Conservation (phyloP, 2,329 filamentous ascomycete genomes). For the Aureobasidium sp. region DNA sequence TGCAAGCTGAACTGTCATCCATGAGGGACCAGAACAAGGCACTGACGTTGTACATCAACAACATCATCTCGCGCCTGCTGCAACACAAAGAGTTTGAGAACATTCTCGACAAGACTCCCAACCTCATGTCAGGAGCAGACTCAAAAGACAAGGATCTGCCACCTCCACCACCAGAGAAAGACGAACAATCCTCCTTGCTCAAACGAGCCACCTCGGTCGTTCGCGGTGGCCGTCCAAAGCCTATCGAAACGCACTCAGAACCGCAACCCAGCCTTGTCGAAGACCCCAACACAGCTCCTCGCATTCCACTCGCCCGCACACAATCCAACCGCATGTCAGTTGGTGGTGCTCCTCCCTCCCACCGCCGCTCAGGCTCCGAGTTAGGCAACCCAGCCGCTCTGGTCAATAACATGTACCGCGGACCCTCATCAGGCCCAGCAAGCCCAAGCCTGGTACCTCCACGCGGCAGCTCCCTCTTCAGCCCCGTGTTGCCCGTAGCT, state of each 20-base stretch:
- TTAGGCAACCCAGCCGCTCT: slow-evolving; percentile 53
- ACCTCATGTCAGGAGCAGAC: slow-evolving; percentile 42
- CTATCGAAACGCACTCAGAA: slow-evolving; percentile 16
- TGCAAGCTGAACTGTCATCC: slow-evolving; percentile 70
- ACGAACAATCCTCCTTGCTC: slow-evolving; percentile 38
- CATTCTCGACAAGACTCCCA: slow-evolving; percentile 73
- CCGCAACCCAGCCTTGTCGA: slow-evolving; percentile 27
- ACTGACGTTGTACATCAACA: slow-evolving; percentile 95
- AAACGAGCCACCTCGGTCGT: slow-evolving; percentile 54
- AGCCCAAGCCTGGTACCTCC: slow-evolving; percentile 49
- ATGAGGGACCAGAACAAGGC: slow-evolving; percentile 95
- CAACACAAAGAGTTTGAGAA: slow-evolving; percentile 93
- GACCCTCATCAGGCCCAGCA: slow-evolving; percentile 35
- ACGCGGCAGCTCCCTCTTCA: slow-evolving; percentile 54
- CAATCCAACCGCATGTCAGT: slow-evolving; percentile 38
- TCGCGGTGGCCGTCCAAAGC: slow-evolving; percentile 29
- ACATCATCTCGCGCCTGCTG: slow-evolving; percentile 91
- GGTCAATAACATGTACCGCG: slow-evolving; percentile 85
- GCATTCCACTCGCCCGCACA: slow-evolving; percentile 59
- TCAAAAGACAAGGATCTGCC: slow-evolving; percentile 74
- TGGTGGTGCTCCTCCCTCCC: slow-evolving; percentile 18
- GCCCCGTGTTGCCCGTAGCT: slow-evolving; percentile 35
- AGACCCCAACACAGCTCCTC: slow-evolving; percentile 66
- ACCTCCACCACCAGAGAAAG: slow-evolving; percentile 52
- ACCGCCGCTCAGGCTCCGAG: slow-evolving; percentile 37